Percentiles rank a stretch among this genome's conserved stretches.
phyloP scores from a whole-genome alignment of 306 rosid species.

The Cicer arietinum region DNA sequence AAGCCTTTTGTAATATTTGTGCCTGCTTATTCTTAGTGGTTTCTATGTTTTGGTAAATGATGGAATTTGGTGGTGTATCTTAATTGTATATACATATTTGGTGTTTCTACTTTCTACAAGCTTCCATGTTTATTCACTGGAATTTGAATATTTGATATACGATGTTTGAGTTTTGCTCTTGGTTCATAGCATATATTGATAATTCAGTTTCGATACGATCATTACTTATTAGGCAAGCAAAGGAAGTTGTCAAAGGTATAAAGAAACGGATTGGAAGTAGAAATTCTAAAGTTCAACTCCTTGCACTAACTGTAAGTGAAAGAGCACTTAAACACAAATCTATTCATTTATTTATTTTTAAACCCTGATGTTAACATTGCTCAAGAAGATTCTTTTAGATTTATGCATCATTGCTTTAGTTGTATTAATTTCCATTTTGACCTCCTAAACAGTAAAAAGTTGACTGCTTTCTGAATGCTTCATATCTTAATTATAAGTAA shows the following conservation, averaged over 20 bases:
- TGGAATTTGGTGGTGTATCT: constrained; percentile 6
- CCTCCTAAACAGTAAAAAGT: neutral
- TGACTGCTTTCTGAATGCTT: constrained; percentile 13
- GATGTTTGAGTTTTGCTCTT: constrained; percentile 26
- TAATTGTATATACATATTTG: constrained; percentile 1
- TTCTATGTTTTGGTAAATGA: constrained; percentile 3
- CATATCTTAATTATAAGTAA: constrained; percentile 3
- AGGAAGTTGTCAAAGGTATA: constrained; percentile 86
- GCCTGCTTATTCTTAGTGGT: neutral
- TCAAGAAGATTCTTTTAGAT: constrained; percentile 15
- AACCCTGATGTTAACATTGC: constrained; percentile 18
- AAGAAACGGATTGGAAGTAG: constrained; percentile 94
- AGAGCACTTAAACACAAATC: neutral
- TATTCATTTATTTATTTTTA: neutral
- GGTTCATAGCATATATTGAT: constrained; percentile 9
- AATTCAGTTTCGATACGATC: constrained; percentile 42
- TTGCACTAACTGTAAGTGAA: constrained; percentile 81
- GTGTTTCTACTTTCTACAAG: neutral
- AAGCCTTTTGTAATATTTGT: neutral
- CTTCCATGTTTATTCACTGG: neutral
- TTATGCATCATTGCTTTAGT: neutral
- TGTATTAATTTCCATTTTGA: constrained; percentile 33
- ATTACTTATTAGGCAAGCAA: constrained; percentile 84
- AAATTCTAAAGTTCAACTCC: constrained; percentile 94
- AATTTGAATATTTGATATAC: constrained; percentile 32